Percentiles rank a stretch among this genome's conserved stretches.
These are phyloP conservation scores for Castanea sativa DNA, from an alignment of 306 rosid species.

Conservation along the genomic window DNA sequence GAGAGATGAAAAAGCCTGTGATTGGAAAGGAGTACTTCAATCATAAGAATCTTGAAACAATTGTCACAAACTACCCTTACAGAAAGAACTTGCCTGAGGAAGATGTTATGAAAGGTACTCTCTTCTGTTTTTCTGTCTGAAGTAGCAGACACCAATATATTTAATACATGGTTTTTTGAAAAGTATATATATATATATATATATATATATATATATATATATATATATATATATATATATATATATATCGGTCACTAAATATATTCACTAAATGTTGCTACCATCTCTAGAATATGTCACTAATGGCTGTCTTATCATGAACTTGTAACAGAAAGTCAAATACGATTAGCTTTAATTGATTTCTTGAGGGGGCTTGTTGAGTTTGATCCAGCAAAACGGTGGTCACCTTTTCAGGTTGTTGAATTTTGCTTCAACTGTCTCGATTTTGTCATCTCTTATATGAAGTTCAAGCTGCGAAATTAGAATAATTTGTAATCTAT, in stretches of 20 bases:
- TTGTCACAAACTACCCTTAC: slow-evolving; percentile 83
- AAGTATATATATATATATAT: too few relatives aligned
- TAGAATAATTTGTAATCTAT: slow-evolving; percentile 33
- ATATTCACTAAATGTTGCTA: background rate
- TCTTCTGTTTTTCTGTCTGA: slow-evolving; percentile 25
- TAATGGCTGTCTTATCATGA: slow-evolving; percentile 31
- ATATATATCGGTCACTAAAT: background rate
- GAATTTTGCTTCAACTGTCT: slow-evolving; percentile 3
- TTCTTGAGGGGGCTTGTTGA: slow-evolving; percentile 94
- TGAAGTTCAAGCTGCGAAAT: slow-evolving; percentile 23
- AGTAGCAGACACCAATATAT: background rate
- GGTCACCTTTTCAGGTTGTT: slow-evolving; percentile 97
- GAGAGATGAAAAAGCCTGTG: slow-evolving; percentile 87
- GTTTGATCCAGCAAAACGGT: slow-evolving; percentile 94
- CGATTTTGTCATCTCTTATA: background rate
- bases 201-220: too few relatives aligned
- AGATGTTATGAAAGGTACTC: slow-evolving; percentile 77
- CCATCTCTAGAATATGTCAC: slow-evolving; percentile 21
- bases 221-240: too few relatives aligned
- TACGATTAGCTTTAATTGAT: slow-evolving; percentile 87
- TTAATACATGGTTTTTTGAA: background rate
- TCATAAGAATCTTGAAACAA: slow-evolving; percentile 83
- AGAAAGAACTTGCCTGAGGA: slow-evolving; percentile 83
- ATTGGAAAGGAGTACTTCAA: slow-evolving; percentile 95
- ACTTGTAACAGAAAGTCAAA: slow-evolving; percentile 73